phyloP scores from a whole-genome alignment of 768 basidiomycete species.

The Amanita pallidorosea region DNA sequence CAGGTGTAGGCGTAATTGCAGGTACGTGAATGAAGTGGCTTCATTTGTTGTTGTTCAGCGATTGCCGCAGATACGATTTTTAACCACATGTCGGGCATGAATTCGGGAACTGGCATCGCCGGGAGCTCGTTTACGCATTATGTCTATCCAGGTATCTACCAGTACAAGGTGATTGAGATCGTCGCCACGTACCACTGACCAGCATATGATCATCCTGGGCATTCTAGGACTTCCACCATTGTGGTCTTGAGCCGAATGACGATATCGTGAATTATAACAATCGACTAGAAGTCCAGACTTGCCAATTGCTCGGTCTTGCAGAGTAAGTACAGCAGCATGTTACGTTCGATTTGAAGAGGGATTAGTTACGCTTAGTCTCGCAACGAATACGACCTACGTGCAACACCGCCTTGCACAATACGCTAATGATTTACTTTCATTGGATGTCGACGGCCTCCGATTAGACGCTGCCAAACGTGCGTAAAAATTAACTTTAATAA shows the following conservation, averaged over 20 bases:
- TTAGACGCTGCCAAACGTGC: constrained; percentile 58
- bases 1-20: constrained; percentile 47
- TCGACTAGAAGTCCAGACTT: constrained; percentile 45
- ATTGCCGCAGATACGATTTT: constrained; percentile 36
- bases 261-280: constrained; percentile 46
- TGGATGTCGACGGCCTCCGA: constrained; percentile 53
- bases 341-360: not conserved
- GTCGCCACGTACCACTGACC: not conserved
- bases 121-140: constrained; percentile 47
- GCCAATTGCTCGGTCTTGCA: constrained; percentile 38
- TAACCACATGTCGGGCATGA: constrained; percentile 53
- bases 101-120: constrained; percentile 35
- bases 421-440: constrained; percentile 46
- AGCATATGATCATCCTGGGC: not conserved
- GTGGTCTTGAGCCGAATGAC: constrained; percentile 41
- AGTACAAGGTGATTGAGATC: constrained; percentile 25
- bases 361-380: constrained; percentile 30
- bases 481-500: constrained; percentile 4
- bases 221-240: constrained; percentile 28
- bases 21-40: constrained; percentile 18
- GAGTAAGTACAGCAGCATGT: constrained; percentile 28
- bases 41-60: not conserved
- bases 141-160: constrained; percentile 37
- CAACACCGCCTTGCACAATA: constrained; percentile 42
- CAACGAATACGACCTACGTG: constrained; percentile 53